A percentile compares a stretch with the other conserved stretches of the same genome.
Evolutionary conservation across 2,329 filamentous ascomycete genomes (phyloP).

Genomic region (Penicillium sp.): DNA sequence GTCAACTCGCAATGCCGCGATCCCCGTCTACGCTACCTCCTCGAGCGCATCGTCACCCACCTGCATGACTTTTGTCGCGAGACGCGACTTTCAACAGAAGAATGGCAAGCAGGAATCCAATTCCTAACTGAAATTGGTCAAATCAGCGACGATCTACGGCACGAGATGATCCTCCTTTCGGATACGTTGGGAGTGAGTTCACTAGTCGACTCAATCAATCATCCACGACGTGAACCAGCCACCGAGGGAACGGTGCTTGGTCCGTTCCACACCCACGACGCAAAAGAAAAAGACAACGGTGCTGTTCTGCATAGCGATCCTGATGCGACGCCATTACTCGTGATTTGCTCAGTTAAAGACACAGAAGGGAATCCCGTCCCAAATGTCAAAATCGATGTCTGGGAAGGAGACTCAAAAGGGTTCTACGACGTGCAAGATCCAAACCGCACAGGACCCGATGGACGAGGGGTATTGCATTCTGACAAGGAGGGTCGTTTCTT

Average conservation of each 20-base stretch:
- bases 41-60: slow-evolving; percentile 66
- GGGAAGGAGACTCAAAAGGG: background rate
- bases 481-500: background rate
- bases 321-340: background rate
- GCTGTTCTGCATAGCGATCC: slow-evolving; percentile 19
- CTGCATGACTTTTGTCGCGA: slow-evolving; percentile 73
- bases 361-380: background rate
- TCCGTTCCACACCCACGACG: slow-evolving; percentile 28
- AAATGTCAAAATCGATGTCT: background rate
- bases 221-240: slow-evolving; percentile 14
- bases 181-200: slow-evolving; percentile 25
- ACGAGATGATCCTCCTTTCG: slow-evolving; percentile 20
- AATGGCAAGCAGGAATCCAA: slow-evolving; percentile 66
- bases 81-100: slow-evolving; percentile 64
- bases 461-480: background rate
- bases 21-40: slow-evolving; percentile 60
- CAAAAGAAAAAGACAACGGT: slow-evolving; percentile 19
- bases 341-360: background rate
- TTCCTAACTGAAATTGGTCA: slow-evolving; percentile 66
- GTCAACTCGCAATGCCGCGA: slow-evolving; percentile 65
- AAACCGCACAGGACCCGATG: background rate
- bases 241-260: slow-evolving; percentile 29
- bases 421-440: background rate
- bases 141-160: slow-evolving; percentile 55
- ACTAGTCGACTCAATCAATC: slow-evolving; percentile 26